Evolutionary conservation across 257 asterid genomes (phyloP).

Genomic region (Fraxinus americana): DNA sequence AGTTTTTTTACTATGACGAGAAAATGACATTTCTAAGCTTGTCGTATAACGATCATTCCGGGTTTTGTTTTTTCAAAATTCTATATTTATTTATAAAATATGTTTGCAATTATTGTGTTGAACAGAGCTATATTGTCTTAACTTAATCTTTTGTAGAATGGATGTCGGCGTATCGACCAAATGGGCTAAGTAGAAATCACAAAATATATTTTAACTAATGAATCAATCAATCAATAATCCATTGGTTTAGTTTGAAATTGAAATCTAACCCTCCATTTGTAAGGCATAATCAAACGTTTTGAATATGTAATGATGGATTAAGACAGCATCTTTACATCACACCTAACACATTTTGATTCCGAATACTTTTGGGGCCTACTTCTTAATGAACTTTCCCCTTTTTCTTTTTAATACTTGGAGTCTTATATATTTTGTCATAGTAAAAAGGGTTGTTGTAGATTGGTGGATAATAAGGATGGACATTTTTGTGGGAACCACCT

Average conservation of each 20-base stretch:
- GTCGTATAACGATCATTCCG: too few relatives aligned
- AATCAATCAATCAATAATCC: not conserved
- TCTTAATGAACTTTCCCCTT: not conserved
- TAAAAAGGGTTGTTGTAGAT: too few relatives aligned
- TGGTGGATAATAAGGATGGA: too few relatives aligned
- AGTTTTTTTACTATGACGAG: too few relatives aligned
- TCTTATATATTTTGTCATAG: too few relatives aligned
- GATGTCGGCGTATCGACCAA: not conserved
- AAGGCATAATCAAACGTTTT: conserved; percentile 23
- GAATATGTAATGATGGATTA: conserved; percentile 10
- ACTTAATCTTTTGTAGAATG: not conserved
- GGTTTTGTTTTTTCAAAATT: too few relatives aligned
- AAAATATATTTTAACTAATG: conserved; percentile 12
- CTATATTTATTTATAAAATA: too few relatives aligned
- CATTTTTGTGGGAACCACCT: too few relatives aligned
- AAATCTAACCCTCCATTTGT: conserved; percentile 32
- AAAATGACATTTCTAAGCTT: too few relatives aligned
- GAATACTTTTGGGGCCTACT: conserved; percentile 1
- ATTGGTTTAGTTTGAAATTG: not conserved
- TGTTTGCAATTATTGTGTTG: too few relatives aligned
- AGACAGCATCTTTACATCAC: conserved; percentile 20
- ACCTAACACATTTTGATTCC: conserved; percentile 18
- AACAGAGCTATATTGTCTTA: too few relatives aligned
- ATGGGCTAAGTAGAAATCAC: conserved; percentile 6
- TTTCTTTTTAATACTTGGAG: not conserved